phyloP scores from a whole-genome alignment of 495 filamentous ascomycete species.

The Lindgomyces ingoldianus region DNA sequence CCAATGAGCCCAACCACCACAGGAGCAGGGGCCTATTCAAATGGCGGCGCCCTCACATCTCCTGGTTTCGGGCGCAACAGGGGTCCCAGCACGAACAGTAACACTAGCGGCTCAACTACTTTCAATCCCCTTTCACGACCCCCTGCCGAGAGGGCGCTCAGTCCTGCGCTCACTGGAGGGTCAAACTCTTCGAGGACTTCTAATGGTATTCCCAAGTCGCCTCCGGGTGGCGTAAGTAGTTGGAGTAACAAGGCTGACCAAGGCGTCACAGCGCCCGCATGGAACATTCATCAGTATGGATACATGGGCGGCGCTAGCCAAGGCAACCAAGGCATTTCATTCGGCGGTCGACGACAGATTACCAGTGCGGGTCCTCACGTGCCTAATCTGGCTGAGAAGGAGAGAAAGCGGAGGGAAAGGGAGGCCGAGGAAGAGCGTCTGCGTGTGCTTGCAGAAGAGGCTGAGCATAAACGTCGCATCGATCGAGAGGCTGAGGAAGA shows the following conservation, averaged over 20 bases:
- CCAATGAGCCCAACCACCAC: slow-evolving; percentile 71
- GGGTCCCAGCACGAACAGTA: slow-evolving; percentile 69
- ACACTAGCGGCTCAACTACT: slow-evolving; percentile 55
- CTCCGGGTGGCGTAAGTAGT: slow-evolving; percentile 65
- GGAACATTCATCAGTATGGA: slow-evolving; percentile 94
- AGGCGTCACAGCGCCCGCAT: slow-evolving; percentile 78
- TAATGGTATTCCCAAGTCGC: slow-evolving; percentile 45
- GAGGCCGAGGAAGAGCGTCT: slow-evolving; percentile 61
- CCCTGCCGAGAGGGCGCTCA: slow-evolving; percentile 45
- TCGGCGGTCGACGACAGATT: slow-evolving; percentile 89
- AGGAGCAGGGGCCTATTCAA: slow-evolving; percentile 55
- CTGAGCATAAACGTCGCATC: slow-evolving; percentile 59
- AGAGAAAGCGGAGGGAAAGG: slow-evolving; percentile 59
- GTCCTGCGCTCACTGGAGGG: slow-evolving; percentile 57
- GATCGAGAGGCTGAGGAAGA: slow-evolving; percentile 73
- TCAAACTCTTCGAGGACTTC: slow-evolving; percentile 44
- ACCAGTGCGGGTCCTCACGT: slow-evolving; percentile 78
- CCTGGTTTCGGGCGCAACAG: slow-evolving; percentile 53
- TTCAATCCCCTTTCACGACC: slow-evolving; percentile 46
- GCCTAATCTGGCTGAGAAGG: slow-evolving; percentile 69
- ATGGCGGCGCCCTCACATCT: slow-evolving; percentile 28
- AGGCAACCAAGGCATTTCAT: slow-evolving; percentile 89
- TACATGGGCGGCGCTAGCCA: slow-evolving; percentile 98
- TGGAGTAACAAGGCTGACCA: slow-evolving; percentile 90
- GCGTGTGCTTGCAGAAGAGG: slow-evolving; percentile 64